phyloP scores from a whole-genome alignment of 192 early-diverging fungal species.

The Backusella parvicylindrica region DNA sequence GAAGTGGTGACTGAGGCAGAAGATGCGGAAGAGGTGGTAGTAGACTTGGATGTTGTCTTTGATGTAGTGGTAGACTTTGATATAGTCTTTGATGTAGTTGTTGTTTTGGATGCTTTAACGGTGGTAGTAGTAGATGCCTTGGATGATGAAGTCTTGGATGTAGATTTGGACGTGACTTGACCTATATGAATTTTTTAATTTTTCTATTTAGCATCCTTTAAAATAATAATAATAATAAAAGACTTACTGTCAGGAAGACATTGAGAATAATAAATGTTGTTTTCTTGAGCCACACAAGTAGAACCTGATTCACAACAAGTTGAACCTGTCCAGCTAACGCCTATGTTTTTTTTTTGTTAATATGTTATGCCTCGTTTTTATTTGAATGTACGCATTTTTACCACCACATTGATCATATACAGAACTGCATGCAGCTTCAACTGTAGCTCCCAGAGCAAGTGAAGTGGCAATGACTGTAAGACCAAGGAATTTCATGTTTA shows the following conservation, averaged over 20 bases:
- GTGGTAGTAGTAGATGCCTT: not conserved
- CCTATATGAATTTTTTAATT: not conserved
- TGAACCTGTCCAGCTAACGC: slow-evolving; percentile 12
- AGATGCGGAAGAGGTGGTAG: not conserved
- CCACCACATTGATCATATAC: slow-evolving; percentile 19
- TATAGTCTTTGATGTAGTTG: not conserved
- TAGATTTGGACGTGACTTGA: not conserved
- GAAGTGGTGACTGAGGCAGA: not conserved
- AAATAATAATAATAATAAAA: not conserved
- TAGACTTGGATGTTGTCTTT: not conserved
- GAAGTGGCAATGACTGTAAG: not conserved
- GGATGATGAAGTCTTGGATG: not conserved
- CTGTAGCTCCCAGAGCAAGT: not conserved
- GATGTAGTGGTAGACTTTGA: not conserved
- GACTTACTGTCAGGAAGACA: slow-evolving; percentile 6
- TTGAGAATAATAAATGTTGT: slow-evolving; percentile 16
- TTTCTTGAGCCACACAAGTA: slow-evolving; percentile 4
- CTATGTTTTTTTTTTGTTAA: slow-evolving; percentile 2
- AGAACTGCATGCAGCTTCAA: slow-evolving; percentile 1
- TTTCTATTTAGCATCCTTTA: no score
- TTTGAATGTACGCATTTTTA: not conserved
- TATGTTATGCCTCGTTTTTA: not conserved
- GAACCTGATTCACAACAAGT: slow-evolving; percentile 20
- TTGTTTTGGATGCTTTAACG: not conserved
- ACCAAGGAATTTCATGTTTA: slow-evolving; percentile 2